These are phyloP conservation scores for Juglanconis juglandina DNA, from an alignment of 2,329 filamentous ascomycete species.

Conservation along the genomic window DNA sequence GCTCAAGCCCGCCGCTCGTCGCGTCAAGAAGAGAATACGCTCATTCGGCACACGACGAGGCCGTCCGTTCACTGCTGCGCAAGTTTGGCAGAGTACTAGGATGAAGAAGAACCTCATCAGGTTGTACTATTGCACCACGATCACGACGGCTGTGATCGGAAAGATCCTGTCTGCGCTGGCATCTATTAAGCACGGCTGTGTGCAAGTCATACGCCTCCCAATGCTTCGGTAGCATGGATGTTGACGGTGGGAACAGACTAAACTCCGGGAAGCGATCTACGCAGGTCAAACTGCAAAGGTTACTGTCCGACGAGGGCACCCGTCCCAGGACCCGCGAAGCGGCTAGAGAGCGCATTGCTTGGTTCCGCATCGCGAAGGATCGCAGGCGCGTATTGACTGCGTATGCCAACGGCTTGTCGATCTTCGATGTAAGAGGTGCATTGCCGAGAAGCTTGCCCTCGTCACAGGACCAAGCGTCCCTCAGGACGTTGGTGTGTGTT, in stretches of 20 bases:
- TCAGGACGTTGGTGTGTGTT: background rate
- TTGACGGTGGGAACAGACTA: too few relatives aligned
- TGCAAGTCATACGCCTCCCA: background rate
- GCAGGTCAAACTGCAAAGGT: background rate
- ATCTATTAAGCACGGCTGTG: background rate
- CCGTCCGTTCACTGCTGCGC: background rate
- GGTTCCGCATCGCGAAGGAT: background rate
- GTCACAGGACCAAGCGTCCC: background rate
- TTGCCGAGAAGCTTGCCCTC: background rate
- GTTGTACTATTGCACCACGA: background rate
- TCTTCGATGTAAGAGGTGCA: background rate
- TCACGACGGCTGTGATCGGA: background rate
- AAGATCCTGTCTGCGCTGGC: background rate
- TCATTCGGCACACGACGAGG: background rate
- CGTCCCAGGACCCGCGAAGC: background rate
- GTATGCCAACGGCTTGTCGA: background rate
- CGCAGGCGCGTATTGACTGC: background rate
- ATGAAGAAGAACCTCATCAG: constrained; percentile 1
- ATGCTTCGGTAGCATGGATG: background rate
- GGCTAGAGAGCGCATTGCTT: background rate
- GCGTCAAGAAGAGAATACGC: background rate
- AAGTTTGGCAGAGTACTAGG: background rate
- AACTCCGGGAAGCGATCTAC: background rate
- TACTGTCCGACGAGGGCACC: background rate
- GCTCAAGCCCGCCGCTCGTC: background rate